Percentiles rank a stretch among this genome's conserved stretches.
Conservation (phyloP, 169 alveolate genomes). For the Plasmodium coatneyi region DNA sequence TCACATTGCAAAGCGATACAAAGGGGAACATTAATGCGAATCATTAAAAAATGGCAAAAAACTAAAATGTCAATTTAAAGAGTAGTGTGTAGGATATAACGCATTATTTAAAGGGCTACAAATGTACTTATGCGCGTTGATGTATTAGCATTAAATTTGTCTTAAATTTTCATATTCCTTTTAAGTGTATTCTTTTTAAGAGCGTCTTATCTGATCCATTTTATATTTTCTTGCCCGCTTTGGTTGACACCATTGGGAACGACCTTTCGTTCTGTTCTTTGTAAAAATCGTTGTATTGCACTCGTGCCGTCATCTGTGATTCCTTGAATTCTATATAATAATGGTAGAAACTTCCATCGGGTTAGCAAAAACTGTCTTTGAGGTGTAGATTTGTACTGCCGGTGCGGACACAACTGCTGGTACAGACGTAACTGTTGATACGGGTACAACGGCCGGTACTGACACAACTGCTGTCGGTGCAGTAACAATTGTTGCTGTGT, state of each 20-base stretch:
- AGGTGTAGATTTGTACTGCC: slow-evolving; percentile 6
- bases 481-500: slow-evolving; percentile 12
- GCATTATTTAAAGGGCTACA: neutral
- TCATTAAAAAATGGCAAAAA: neutral
- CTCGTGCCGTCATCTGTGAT: neutral
- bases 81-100: neutral
- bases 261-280: neutral
- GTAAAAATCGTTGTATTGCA: neutral
- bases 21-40: neutral
- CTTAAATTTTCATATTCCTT: neutral
- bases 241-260: neutral
- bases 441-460: slow-evolving; percentile 2
- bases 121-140: neutral
- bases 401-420: slow-evolving; percentile 27
- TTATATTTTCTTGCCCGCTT: neutral
- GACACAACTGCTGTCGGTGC: neutral
- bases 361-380: slow-evolving; percentile 21
- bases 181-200: neutral
- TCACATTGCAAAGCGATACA: neutral
- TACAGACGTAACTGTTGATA: neutral
- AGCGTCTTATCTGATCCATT: neutral
- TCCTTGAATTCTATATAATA: slow-evolving; percentile 18
- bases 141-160: neutral
- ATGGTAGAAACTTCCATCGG: slow-evolving; percentile 28
- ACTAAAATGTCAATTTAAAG: neutral